phyloP scores from a whole-genome alignment of 805 yeast species.

The Candida vaughaniae region DNA sequence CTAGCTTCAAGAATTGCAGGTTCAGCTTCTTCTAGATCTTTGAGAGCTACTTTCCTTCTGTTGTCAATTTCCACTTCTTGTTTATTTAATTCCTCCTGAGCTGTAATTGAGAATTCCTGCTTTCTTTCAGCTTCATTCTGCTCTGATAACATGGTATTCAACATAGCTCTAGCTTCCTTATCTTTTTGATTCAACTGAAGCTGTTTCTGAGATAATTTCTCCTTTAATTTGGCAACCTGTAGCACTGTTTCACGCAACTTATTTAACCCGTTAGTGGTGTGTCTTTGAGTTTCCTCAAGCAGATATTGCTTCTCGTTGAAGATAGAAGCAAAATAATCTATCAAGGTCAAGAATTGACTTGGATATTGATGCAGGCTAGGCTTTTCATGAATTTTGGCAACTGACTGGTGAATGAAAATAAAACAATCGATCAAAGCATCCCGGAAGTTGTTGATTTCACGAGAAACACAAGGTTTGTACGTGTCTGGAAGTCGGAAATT shows the following conservation, averaged over 20 bases:
- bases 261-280: constrained; percentile 70
- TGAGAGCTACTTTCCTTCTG: constrained; percentile 54
- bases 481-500: constrained; percentile 34
- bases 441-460: constrained; percentile 24
- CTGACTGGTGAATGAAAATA: constrained; percentile 43
- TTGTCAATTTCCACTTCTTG: constrained; percentile 62
- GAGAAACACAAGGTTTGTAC: constrained; percentile 7
- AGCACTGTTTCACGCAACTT: constrained; percentile 74
- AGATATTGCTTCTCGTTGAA: constrained; percentile 45
- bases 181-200: constrained; percentile 53
- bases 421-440: constrained; percentile 49
- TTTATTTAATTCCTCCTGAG: constrained; percentile 63
- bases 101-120: constrained; percentile 77
- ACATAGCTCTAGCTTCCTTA: constrained; percentile 64
- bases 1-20: constrained; percentile 86
- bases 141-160: constrained; percentile 72
- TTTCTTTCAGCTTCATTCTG: constrained; percentile 93
- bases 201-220: constrained; percentile 53
- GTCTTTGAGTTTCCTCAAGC: constrained; percentile 67
- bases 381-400: not conserved
- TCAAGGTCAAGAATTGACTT: constrained; percentile 7
- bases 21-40: constrained; percentile 72
- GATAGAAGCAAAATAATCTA: constrained; percentile 33
- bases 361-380: constrained; percentile 3
- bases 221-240: constrained; percentile 61